phyloP scores from a whole-genome alignment of 306 rosid genomes.

The Cucurbita moschata region DNA sequence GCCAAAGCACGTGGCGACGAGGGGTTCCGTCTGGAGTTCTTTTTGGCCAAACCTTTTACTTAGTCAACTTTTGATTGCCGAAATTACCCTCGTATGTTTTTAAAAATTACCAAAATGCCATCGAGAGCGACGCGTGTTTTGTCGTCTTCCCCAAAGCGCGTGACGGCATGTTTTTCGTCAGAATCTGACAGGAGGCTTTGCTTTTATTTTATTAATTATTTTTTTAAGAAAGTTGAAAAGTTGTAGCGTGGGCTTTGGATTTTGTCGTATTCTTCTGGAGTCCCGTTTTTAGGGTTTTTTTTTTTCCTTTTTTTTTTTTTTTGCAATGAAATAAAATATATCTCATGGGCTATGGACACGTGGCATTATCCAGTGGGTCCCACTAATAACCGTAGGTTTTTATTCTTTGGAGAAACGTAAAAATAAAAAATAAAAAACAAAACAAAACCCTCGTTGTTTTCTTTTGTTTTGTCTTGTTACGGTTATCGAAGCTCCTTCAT shows the following conservation, averaged over 20 bases:
- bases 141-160: conserved; percentile 40
- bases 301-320: not conserved
- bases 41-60: conserved; percentile 12
- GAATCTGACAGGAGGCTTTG: conserved; percentile 9
- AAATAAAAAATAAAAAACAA: not conserved
- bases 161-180: conserved; percentile 67
- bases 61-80: not conserved
- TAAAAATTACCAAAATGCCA: conserved; percentile 9
- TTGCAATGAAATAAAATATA: not conserved
- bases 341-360: conserved; percentile 23
- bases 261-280: conserved; percentile 50
- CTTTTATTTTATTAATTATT: not conserved
- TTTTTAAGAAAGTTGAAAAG: not conserved
- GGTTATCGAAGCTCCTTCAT: not conserved
- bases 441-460: not conserved
- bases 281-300: not conserved
- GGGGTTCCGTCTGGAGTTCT: conserved; percentile 27
- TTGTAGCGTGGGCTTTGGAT: conserved; percentile 15
- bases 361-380: conserved; percentile 26
- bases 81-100: conserved; percentile 5
- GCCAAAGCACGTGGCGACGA: conserved; percentile 82
- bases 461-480: not conserved
- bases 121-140: conserved; percentile 37
- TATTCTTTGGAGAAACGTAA: conserved; percentile 11
- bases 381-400: not conserved